Evolutionary conservation across 805 yeast genomes (phyloP).

Genomic region (Saturnispora ahearnii): DNA sequence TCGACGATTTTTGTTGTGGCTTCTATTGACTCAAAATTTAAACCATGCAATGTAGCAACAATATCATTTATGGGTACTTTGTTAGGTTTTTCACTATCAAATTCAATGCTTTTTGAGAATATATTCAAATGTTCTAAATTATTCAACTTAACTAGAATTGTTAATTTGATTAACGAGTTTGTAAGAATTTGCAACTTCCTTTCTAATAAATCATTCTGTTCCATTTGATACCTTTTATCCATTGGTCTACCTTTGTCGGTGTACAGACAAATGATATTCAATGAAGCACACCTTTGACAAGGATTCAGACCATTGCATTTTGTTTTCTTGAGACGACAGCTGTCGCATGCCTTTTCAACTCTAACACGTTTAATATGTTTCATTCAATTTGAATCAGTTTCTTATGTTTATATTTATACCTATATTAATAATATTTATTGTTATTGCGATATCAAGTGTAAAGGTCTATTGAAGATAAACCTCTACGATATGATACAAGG

Average conservation of each 20-base stretch:
- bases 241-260: constrained; percentile 45
- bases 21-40: background rate
- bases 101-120: background rate
- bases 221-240: constrained; percentile 48
- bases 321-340: constrained; percentile 53
- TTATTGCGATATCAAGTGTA: too few species aligned
- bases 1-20: background rate
- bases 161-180: constrained; percentile 36
- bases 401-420: background rate
- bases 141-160: constrained; percentile 19
- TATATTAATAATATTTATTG: too few species aligned
- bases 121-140: background rate
- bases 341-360: constrained; percentile 58
- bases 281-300: constrained; percentile 44
- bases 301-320: constrained; percentile 58
- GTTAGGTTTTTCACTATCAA: background rate
- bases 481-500: too few species aligned
- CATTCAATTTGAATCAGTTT: background rate
- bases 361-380: constrained; percentile 18
- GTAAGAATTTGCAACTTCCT: constrained; percentile 45
- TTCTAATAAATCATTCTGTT: constrained; percentile 56
- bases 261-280: constrained; percentile 51
- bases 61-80: background rate
- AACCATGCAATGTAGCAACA: background rate
- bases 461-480: too few species aligned